phyloP scores from a whole-genome alignment of 2,329 filamentous ascomycete genomes.

The Fusarium sp. region DNA sequence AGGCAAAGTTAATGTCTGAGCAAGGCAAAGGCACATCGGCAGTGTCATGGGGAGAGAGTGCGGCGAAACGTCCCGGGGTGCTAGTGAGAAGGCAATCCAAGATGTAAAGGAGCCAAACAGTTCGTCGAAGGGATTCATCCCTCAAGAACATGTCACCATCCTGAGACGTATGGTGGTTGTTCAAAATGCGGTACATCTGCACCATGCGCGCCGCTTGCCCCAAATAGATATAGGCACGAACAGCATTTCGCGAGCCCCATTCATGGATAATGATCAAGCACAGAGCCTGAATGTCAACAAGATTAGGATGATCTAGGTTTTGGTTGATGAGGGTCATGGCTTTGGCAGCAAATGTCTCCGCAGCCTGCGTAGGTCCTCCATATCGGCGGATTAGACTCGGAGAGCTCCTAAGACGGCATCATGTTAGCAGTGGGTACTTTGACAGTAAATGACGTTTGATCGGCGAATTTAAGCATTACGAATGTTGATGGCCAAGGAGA shows the following conservation, averaged over 20 bases:
- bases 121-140: slow-evolving; percentile 71
- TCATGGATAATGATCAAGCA: slow-evolving; percentile 73
- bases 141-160: slow-evolving; percentile 69
- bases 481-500: not conserved
- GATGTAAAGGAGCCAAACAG: slow-evolving; percentile 72
- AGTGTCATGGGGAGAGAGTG: slow-evolving; percentile 66
- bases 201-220: slow-evolving; percentile 74
- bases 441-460: not conserved
- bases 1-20: slow-evolving; percentile 72
- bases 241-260: slow-evolving; percentile 72
- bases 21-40: slow-evolving; percentile 69
- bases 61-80: slow-evolving; percentile 70
- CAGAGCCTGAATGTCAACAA: slow-evolving; percentile 71
- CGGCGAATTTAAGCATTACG: not conserved
- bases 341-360: slow-evolving; percentile 71
- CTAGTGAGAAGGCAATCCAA: slow-evolving; percentile 72
- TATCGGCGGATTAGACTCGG: slow-evolving; percentile 68
- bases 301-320: slow-evolving; percentile 69
- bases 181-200: slow-evolving; percentile 72
- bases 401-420: slow-evolving; percentile 60
- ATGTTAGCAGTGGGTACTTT: slow-evolving; percentile 27
- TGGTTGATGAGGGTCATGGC: slow-evolving; percentile 68
- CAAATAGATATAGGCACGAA: slow-evolving; percentile 72
- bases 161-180: slow-evolving; percentile 65
- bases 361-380: slow-evolving; percentile 66